Evolutionary conservation across 2,329 filamentous ascomycete genomes (phyloP).

Genomic region (Neonectria coccinea): DNA sequence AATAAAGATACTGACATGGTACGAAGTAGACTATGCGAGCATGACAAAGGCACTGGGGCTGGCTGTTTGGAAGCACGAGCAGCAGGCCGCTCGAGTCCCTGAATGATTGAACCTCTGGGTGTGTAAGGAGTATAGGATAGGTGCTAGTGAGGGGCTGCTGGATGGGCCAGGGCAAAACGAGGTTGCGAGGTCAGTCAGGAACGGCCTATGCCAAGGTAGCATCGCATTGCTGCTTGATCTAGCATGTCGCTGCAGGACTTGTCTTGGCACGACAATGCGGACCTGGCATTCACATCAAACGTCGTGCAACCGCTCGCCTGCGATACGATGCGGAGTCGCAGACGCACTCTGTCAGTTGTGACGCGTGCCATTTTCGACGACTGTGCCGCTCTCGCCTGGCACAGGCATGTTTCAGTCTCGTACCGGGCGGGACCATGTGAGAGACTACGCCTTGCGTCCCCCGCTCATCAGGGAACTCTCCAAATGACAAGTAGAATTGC

Average conservation of each 20-base stretch:
- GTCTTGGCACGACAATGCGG: conserved; percentile 15
- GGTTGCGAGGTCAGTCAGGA: conserved; percentile 29
- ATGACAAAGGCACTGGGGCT: conserved; percentile 4
- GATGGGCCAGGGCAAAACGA: conserved; percentile 9
- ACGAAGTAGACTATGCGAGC: not conserved
- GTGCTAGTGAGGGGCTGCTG: conserved; percentile 1
- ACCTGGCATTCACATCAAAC: conserved; percentile 17
- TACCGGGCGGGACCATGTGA: conserved; percentile 17
- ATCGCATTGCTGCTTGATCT: conserved; percentile 44
- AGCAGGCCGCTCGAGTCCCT: conserved; percentile 2
- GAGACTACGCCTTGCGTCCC: conserved; percentile 9
- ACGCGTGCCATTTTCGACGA: conserved; percentile 17
- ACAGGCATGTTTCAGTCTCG: conserved; percentile 26
- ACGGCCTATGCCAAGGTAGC: conserved; percentile 41
- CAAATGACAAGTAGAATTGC: not conserved
- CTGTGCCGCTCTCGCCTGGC: conserved; percentile 23
- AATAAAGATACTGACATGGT: conserved; percentile 5
- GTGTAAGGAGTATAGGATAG: not conserved
- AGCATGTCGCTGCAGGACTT: conserved; percentile 30
- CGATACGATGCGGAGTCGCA: conserved; percentile 23
- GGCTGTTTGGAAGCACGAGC: not conserved
- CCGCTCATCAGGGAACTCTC: conserved; percentile 1
- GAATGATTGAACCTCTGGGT: not conserved
- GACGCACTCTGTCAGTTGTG: conserved; percentile 17
- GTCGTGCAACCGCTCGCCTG: conserved; percentile 21